phyloP scores from a whole-genome alignment of 176 grass and related monocot species.

The Rhynchospora pubera region DNA sequence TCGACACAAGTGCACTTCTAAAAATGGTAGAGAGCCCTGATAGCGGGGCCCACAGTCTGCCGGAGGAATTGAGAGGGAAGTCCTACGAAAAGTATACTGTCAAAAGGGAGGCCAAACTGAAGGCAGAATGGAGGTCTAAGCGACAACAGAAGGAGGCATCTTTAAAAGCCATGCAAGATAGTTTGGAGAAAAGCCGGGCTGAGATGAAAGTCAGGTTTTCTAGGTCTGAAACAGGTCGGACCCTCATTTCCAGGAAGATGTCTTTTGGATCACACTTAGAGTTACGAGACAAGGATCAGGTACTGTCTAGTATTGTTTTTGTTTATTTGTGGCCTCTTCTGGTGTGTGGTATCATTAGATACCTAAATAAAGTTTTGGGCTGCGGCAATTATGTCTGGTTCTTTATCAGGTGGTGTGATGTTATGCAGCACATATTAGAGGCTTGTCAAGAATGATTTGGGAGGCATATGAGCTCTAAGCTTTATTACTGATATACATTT shows the following conservation, averaged over 20 bases:
- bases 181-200: constrained; percentile 69
- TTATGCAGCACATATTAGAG: constrained; percentile 6
- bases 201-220: constrained; percentile 72
- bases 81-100: constrained; percentile 93
- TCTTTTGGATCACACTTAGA: constrained; percentile 38
- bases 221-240: constrained; percentile 40
- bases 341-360: not conserved
- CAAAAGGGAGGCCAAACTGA: constrained; percentile 84
- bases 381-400: not conserved
- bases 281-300: constrained; percentile 39
- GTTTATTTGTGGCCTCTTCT: not conserved
- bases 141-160: constrained; percentile 69
- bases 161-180: constrained; percentile 83
- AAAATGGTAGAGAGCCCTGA: constrained; percentile 69
- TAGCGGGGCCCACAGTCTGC: constrained; percentile 42
- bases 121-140: constrained; percentile 71
- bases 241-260: constrained; percentile 34
- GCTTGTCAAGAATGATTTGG: not conserved
- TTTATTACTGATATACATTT: constrained; percentile 21
- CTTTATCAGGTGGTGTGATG: not conserved
- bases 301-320: not conserved
- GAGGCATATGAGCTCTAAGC: not conserved
- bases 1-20: constrained; percentile 57
- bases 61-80: constrained; percentile 81
- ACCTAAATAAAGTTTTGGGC: not conserved